Conservation (phyloP, 148 eudicot species). For the Euryodendron excelsum region DNA sequence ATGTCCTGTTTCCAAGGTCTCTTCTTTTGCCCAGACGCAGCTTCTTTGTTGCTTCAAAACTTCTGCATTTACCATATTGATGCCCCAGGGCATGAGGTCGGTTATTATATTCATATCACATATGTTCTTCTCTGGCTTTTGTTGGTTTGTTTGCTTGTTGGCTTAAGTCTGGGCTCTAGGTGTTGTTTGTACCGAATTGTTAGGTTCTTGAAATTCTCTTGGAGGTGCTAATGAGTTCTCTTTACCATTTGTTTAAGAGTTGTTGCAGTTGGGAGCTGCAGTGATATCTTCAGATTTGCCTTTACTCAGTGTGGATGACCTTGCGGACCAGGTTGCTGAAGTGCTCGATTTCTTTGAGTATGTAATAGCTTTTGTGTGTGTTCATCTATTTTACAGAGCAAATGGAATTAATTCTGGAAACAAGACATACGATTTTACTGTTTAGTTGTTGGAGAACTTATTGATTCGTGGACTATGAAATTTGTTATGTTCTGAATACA, state of each 20-base stretch:
- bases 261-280: constrained; percentile 30
- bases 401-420: background rate
- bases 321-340: constrained; percentile 31
- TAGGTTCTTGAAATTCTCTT: no score
- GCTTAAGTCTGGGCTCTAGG: background rate
- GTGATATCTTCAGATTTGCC: constrained; percentile 18
- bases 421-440: background rate
- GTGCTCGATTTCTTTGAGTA: constrained; percentile 28
- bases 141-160: background rate
- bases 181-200: no score
- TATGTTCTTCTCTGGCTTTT: background rate
- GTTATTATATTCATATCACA: background rate
- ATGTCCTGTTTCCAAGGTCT: constrained; percentile 24
- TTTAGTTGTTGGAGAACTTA: background rate
- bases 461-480: background rate
- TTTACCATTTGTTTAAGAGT: constrained; percentile 10
- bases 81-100: constrained; percentile 27
- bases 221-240: background rate
- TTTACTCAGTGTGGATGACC: constrained; percentile 25
- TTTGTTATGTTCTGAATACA: background rate
- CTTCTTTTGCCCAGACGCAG: constrained; percentile 17
- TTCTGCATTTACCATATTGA: constrained; percentile 26
- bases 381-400: background rate
- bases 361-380: background rate
- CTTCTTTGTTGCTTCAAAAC: constrained; percentile 23